phyloP scores from a whole-genome alignment of 73 alveolate species.

The Chromera velia region DNA sequence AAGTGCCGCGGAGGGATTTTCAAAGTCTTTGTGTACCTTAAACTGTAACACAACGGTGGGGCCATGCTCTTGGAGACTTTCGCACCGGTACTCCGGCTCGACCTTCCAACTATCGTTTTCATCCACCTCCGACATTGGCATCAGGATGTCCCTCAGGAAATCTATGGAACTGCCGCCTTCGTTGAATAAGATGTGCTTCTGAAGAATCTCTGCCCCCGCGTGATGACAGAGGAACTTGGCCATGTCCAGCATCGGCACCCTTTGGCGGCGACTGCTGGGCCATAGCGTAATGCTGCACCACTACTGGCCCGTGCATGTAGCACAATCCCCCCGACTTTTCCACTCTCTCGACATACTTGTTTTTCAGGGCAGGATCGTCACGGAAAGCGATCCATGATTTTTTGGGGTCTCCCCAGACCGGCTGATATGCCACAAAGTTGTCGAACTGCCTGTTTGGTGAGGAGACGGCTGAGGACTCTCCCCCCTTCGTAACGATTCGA shows the following conservation, averaged over 20 bases:
- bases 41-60: not conserved
- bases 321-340: slow-evolving; percentile 1
- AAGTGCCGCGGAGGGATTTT: not conserved
- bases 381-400: not conserved
- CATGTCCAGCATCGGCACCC: slow-evolving; percentile 1
- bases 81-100: not conserved
- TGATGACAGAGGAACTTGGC: not conserved
- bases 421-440: not conserved
- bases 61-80: not conserved
- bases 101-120: not conserved
- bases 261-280: not conserved
- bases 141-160: not conserved
- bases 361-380: not conserved
- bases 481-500: not conserved
- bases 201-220: not conserved
- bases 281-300: not conserved
- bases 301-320: slow-evolving; percentile 7
- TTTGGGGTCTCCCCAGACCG: not conserved
- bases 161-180: not conserved
- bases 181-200: not conserved
- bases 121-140: not conserved
- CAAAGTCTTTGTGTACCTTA: not conserved
- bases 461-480: not conserved
- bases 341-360: not conserved
- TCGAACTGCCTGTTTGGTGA: not conserved